Conservation (phyloP, 73 alveolate species). For the Blepharisma japonicum region DNA sequence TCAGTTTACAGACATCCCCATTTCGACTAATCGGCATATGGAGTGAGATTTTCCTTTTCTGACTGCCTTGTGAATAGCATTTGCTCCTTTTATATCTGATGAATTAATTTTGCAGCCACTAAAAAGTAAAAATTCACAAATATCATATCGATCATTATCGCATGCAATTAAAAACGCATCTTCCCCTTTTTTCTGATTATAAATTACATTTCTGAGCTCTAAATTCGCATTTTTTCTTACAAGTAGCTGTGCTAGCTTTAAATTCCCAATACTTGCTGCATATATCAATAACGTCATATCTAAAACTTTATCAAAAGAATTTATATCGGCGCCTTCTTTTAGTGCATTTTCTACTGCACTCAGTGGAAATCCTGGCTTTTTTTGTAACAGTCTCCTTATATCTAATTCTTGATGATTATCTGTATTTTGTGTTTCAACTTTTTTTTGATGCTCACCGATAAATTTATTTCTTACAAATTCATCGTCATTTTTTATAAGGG, state of each 20-base stretch:
- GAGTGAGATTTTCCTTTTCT: background rate
- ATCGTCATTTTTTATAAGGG: no score
- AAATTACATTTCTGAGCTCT: conserved; percentile 12
- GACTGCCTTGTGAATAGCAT: conserved; percentile 25
- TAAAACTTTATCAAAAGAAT: background rate
- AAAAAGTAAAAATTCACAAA: conserved; percentile 3
- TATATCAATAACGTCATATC: conserved; percentile 23
- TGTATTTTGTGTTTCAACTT: conserved; percentile 1
- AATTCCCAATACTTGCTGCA: conserved; percentile 30
- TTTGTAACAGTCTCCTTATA: background rate
- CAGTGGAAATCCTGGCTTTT: conserved; percentile 10
- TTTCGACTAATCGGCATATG: background rate
- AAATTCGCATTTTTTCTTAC: conserved; percentile 6
- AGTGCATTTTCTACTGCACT: conserved; percentile 6
- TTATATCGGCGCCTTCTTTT: conserved; percentile 1
- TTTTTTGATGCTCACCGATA: background rate
- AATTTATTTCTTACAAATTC: no score
- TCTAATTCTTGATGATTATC: conserved; percentile 2
- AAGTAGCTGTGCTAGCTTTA: conserved; percentile 7
- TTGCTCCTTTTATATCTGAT: conserved; percentile 27
- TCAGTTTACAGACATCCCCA: conserved; percentile 16
- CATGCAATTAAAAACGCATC: conserved; percentile 31
- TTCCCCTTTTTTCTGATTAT: conserved; percentile 13
- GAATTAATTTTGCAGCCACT: conserved; percentile 8
- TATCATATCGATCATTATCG: background rate